Conservation (phyloP, 2,329 filamentous ascomycete genomes). For the Colletotrichum aenigma region DNA sequence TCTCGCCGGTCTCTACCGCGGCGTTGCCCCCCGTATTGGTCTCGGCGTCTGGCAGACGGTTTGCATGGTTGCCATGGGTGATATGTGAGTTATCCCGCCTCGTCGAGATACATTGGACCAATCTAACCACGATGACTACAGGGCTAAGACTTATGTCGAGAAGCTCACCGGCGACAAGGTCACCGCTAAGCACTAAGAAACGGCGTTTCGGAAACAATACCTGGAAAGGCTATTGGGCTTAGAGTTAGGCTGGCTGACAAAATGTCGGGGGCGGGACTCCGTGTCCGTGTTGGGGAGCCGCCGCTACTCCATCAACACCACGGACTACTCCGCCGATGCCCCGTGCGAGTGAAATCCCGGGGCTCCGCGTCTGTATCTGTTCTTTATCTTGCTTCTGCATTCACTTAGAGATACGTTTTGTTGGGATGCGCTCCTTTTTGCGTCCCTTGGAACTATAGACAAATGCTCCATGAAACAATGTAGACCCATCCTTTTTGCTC, state of each 20-base stretch:
- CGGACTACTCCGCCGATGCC: background rate
- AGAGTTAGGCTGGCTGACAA: background rate
- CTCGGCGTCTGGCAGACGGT: constrained; percentile 99
- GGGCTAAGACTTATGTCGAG: constrained; percentile 71
- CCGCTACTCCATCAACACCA: background rate
- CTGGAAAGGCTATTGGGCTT: constrained; percentile 11
- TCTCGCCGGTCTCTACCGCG: constrained; percentile 90
- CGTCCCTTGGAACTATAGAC: constrained; percentile 4
- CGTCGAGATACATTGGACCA: background rate
- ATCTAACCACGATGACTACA: constrained; percentile 37
- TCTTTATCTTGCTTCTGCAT: constrained; percentile 1
- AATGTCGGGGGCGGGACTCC: background rate
- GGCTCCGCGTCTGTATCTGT: constrained; percentile 11
- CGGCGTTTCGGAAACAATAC: constrained; percentile 34
- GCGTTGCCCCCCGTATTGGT: constrained; percentile 91
- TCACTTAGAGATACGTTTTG: constrained; percentile 2
- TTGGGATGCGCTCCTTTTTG: background rate
- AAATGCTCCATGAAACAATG: background rate
- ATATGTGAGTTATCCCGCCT: constrained; percentile 74
- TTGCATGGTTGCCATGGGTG: constrained; percentile 99
- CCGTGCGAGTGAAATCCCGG: constrained; percentile 18
- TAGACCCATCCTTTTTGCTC: background rate
- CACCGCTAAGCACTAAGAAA: constrained; percentile 70
- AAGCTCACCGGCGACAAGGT: constrained; percentile 68
- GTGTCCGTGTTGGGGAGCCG: background rate